Percentiles rank a stretch among this genome's conserved stretches.
Conservation (phyloP, 495 filamentous ascomycete genomes). For the Aspergillus kassunensis region DNA sequence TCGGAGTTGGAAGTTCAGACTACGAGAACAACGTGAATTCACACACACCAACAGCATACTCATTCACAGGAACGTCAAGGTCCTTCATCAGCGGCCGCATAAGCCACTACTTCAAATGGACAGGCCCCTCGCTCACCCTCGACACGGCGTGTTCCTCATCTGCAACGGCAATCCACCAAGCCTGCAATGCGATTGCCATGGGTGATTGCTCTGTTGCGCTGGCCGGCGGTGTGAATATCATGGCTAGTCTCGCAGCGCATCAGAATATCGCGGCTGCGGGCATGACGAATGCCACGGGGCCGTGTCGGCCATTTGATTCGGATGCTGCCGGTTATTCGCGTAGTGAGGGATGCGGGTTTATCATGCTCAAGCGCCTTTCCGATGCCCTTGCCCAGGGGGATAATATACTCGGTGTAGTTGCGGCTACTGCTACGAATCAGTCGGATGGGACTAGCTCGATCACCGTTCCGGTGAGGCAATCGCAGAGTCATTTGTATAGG, state of each 20-base stretch:
- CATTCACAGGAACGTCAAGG: conserved; percentile 25
- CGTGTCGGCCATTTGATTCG: conserved; percentile 63
- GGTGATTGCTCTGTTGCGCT: conserved; percentile 34
- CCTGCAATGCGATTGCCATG: conserved; percentile 26
- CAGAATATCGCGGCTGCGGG: conserved; percentile 21
- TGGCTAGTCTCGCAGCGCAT: conserved; percentile 20
- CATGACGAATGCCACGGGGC: conserved; percentile 25
- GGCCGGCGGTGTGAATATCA: conserved; percentile 31
- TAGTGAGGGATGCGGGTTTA: conserved; percentile 56
- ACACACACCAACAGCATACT: conserved; percentile 30
- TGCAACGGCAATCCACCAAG: conserved; percentile 32
- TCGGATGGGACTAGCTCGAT: conserved; percentile 19
- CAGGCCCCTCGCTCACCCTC: conserved; percentile 35
- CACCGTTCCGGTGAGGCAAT: conserved; percentile 27
- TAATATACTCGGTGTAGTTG: conserved; percentile 56
- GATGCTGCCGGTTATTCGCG: conserved; percentile 66
- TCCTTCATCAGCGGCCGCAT: conserved; percentile 30
- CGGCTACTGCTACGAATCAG: conserved; percentile 22
- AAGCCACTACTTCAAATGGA: conserved; percentile 44
- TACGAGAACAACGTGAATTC: conserved; percentile 32
- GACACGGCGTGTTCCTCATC: conserved; percentile 48
- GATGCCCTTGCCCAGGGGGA: conserved; percentile 58
- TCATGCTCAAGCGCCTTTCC: conserved; percentile 59
- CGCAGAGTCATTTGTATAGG: conserved; percentile 25
- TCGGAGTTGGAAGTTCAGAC: conserved; percentile 28